Percentiles rank a stretch among this genome's conserved stretches.
These are phyloP conservation scores for Pharus latifolius DNA, from an alignment of 176 grass and related monocot species.

Conservation along the genomic window DNA sequence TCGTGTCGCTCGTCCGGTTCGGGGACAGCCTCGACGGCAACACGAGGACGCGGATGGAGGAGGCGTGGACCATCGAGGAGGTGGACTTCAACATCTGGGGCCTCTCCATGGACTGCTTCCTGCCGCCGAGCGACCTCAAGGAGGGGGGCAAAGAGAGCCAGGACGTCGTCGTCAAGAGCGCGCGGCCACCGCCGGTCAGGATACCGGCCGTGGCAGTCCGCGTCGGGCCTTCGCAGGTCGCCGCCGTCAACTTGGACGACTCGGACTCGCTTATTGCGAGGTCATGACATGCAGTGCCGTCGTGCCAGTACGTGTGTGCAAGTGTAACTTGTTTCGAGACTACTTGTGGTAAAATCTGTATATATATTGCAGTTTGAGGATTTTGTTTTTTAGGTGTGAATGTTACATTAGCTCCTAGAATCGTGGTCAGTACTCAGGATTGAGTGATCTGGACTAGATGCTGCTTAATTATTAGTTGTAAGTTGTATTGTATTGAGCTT, in stretches of 20 bases:
- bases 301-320: neutral
- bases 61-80: slow-evolving; percentile 85
- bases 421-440: slow-evolving; percentile 14
- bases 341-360: slow-evolving; percentile 31
- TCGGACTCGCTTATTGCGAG: slow-evolving; percentile 33
- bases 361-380: slow-evolving; percentile 44
- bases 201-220: slow-evolving; percentile 33
- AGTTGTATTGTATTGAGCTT: slow-evolving; percentile 26
- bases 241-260: slow-evolving; percentile 51
- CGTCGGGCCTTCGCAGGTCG: slow-evolving; percentile 72
- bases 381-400: slow-evolving; percentile 13
- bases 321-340: neutral
- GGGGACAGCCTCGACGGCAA: slow-evolving; percentile 59
- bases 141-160: slow-evolving; percentile 35
- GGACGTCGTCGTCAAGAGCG: slow-evolving; percentile 16
- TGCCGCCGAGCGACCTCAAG: slow-evolving; percentile 87
- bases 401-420: slow-evolving; percentile 30
- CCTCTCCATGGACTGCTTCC: slow-evolving; percentile 78
- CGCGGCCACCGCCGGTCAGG: slow-evolving; percentile 28
- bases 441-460: slow-evolving; percentile 13
- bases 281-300: slow-evolving; percentile 18
- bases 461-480: no score
- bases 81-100: slow-evolving; percentile 89
- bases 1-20: slow-evolving; percentile 64
- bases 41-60: slow-evolving; percentile 80